A percentile compares a stretch with the other conserved stretches of the same genome.
phyloP scores from a whole-genome alignment of 257 asterid genomes.

The Leptodermis oblonga region DNA sequence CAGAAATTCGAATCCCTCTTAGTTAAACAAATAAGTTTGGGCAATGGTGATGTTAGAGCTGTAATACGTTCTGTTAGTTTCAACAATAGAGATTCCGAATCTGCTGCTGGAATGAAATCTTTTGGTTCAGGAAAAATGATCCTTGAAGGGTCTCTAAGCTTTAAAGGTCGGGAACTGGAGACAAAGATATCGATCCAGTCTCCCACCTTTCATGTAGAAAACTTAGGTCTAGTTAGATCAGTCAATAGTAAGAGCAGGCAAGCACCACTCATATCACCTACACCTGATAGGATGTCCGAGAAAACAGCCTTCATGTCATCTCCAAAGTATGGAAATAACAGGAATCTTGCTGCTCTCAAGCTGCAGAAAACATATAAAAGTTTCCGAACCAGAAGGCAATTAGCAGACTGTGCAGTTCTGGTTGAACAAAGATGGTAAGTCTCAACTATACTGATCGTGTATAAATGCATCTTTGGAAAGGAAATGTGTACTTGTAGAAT shows the following conservation, averaged over 20 bases:
- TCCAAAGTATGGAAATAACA: slow-evolving; percentile 20
- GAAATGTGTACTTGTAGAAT: neutral
- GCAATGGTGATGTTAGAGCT: slow-evolving; percentile 26
- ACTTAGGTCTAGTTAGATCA: slow-evolving; percentile 20
- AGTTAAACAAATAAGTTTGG: slow-evolving; percentile 38
- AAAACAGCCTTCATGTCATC: slow-evolving; percentile 8
- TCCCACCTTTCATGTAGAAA: slow-evolving; percentile 21
- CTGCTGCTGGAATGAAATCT: slow-evolving; percentile 27
- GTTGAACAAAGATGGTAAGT: slow-evolving; percentile 81
- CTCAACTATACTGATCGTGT: neutral
- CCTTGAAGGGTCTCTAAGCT: slow-evolving; percentile 50
- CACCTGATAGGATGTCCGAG: slow-evolving; percentile 13
- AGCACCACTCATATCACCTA: slow-evolving; percentile 8
- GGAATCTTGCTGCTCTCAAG: slow-evolving; percentile 60
- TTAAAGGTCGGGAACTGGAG: slow-evolving; percentile 45
- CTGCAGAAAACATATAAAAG: slow-evolving; percentile 84
- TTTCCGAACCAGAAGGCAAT: slow-evolving; percentile 70
- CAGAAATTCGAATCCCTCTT: slow-evolving; percentile 29
- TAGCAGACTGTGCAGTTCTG: slow-evolving; percentile 87
- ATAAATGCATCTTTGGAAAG: neutral
- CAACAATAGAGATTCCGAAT: slow-evolving; percentile 30
- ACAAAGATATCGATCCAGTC: slow-evolving; percentile 33
- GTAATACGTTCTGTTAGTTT: slow-evolving; percentile 31
- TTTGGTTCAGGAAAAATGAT: slow-evolving; percentile 45
- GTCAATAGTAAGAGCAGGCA: slow-evolving; percentile 8